Conservation (phyloP, 2,329 filamentous ascomycete genomes). For the Colletotrichum paranaense region DNA sequence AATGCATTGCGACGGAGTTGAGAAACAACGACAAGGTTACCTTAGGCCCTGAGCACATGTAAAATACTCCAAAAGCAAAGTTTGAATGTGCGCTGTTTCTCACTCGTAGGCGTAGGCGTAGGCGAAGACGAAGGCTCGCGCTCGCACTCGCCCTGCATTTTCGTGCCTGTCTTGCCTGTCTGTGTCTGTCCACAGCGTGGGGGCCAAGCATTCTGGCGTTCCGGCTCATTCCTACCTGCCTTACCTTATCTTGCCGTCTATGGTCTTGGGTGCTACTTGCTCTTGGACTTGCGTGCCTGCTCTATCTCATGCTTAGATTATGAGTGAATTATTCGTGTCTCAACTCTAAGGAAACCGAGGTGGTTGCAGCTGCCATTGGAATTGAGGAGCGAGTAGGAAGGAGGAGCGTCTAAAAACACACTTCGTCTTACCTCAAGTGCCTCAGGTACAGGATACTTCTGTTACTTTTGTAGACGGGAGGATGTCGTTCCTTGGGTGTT, state of each 20-base stretch:
- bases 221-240: background rate
- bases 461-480: background rate
- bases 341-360: background rate
- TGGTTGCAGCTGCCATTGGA: background rate
- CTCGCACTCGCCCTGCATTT: background rate
- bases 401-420: background rate
- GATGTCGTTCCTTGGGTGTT: background rate
- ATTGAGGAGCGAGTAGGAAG: background rate
- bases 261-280: too few relatives aligned
- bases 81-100: background rate
- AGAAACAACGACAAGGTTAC: constrained; percentile 15
- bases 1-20: constrained; percentile 22
- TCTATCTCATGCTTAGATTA: background rate
- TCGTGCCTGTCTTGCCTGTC: background rate
- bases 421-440: background rate
- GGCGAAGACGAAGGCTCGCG: too few relatives aligned
- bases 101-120: too few relatives aligned
- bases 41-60: background rate
- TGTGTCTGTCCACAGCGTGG: background rate
- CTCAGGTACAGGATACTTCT: too few relatives aligned
- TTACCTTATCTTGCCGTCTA: background rate
- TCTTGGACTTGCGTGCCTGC: too few relatives aligned
- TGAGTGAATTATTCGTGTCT: too few relatives aligned
- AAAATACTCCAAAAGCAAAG: background rate
- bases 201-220: background rate